Base-by-base conservation (phyloP, 2,329 filamentous ascomycete genomes). In the Cadophora sp. region DNA sequence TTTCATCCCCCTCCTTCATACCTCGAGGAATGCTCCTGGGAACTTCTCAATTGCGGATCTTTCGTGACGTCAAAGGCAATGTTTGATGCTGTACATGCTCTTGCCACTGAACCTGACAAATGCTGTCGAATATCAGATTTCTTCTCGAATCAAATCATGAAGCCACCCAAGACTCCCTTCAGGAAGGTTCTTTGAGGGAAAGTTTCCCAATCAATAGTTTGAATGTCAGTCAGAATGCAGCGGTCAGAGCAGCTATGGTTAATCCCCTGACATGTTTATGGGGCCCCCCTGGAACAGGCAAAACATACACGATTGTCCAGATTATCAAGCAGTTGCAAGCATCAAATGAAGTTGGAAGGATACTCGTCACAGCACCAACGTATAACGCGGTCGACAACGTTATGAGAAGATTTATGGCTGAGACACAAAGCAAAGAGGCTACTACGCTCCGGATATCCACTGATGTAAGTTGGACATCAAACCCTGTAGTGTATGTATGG, bases 361-460 rank as follows among this genome's bases (percentile, higher is more conserved):
- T 66, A 11, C 51, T 66, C 20, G 65, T 62, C 7, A 66, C 50
- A 2, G 50, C 65, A 11, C 59, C 51, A 8, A 63, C 59, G 13
- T 59, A 66, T 36, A 66, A 63, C 33, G 65, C 65, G 9, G 65
- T 66, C 14, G 59, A 66, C 41, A 66, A 63, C 41, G 65, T 66
- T 2, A 66, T 66, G 59, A 63, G 59, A 24, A 63, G 50, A 53
- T 62, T 63, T 24, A 24, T 66, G 27, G 16, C 30, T 14, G 45
- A 62, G n/a, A 27, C 27, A 2, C 2, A 39, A 27, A 30, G 33
- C 27, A n/a, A 48, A 48, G 45, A 16, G 16, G 20, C 7, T 14
- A 43, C 55, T n/a, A 24, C 62, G 20, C 33, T 65, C 43, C 63
- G 63, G 18, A 45, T 60, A 18, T 65, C 63, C 11, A 65, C 63